These are phyloP conservation scores for Casuarina equisetifolia DNA, from an alignment of 306 rosid species.

Conservation along the genomic window DNA sequence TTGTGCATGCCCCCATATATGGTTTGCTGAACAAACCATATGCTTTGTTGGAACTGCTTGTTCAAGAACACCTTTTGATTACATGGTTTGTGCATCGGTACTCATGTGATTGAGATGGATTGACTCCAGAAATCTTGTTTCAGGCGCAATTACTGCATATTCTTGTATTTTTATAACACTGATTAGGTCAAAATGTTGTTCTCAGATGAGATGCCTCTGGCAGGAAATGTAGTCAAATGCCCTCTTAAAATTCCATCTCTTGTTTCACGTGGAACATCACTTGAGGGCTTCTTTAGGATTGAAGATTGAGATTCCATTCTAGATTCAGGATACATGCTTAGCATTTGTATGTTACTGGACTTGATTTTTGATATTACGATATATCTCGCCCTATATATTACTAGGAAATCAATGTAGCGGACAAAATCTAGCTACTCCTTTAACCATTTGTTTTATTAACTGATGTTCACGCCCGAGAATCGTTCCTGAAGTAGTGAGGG, in stretches of 20 bases:
- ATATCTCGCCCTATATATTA: neutral
- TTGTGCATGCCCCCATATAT: no score
- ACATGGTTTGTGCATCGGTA: neutral
- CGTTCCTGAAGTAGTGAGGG: neutral
- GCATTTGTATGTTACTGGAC: neutral
- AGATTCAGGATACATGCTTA: neutral
- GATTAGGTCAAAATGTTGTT: neutral
- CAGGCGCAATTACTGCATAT: neutral
- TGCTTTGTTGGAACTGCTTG: neutral
- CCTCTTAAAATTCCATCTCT: no score
- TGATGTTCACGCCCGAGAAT: neutral
- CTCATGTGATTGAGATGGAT: neutral
- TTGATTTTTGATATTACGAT: neutral
- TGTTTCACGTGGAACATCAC: no score
- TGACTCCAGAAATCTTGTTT: neutral
- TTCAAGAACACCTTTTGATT: neutral
- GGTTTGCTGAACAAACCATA: no score
- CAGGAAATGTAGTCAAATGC: neutral
- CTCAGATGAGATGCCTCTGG: neutral
- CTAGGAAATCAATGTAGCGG: neutral
- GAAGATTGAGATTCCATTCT: neutral
- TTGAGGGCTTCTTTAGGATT: neutral
- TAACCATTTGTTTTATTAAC: neutral
- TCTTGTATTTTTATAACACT: neutral
- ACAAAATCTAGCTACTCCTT: neutral